Evolutionary conservation across 2,329 filamentous ascomycete species (phyloP).

Genomic region (Penicillium sp.): DNA sequence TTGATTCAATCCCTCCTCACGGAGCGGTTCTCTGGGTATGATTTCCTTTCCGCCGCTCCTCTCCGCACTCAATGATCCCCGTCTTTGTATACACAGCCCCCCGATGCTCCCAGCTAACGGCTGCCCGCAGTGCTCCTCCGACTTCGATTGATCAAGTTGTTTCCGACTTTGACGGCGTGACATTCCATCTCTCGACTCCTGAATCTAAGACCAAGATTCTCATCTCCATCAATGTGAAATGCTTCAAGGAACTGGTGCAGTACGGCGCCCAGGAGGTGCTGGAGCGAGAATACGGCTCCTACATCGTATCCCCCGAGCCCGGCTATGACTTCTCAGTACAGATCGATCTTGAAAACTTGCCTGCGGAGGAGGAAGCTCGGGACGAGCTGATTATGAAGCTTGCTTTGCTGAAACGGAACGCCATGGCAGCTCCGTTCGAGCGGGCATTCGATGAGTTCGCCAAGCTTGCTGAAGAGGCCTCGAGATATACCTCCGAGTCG

Average conservation of each 20-base stretch:
- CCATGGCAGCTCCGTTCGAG: conserved; percentile 98
- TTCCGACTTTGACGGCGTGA: conserved; percentile 98
- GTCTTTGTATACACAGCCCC: conserved; percentile 31
- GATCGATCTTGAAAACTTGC: conserved; percentile 83
- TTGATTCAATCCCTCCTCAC: conserved; percentile 93
- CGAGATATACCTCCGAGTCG: conserved; percentile 87
- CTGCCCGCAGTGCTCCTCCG: conserved; percentile 64
- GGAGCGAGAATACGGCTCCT: conserved; percentile 88
- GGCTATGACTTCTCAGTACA: conserved; percentile 95
- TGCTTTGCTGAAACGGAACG: conserved; percentile 91
- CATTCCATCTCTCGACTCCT: conserved; percentile 96
- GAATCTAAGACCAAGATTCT: conserved; percentile 91
- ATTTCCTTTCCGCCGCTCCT: conserved; percentile 11
- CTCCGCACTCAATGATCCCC: conserved; percentile 10
- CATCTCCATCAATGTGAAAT: conserved; percentile 91
- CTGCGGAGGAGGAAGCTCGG: conserved; percentile 74
- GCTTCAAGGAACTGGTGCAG: conserved; percentile 83
- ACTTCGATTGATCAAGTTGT: conserved; percentile 94
- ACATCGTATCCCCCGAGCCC: conserved; percentile 78
- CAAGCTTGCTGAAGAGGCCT: conserved; percentile 77
- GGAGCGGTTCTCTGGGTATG: conserved; percentile 84
- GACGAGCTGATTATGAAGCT: conserved; percentile 84
- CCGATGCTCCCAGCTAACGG: conserved; percentile 38
- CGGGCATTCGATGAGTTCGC: conserved; percentile 93
- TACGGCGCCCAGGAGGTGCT: conserved; percentile 92